Conservation (phyloP, 805 yeast genomes). For the Wickerhamiella shivajii region DNA sequence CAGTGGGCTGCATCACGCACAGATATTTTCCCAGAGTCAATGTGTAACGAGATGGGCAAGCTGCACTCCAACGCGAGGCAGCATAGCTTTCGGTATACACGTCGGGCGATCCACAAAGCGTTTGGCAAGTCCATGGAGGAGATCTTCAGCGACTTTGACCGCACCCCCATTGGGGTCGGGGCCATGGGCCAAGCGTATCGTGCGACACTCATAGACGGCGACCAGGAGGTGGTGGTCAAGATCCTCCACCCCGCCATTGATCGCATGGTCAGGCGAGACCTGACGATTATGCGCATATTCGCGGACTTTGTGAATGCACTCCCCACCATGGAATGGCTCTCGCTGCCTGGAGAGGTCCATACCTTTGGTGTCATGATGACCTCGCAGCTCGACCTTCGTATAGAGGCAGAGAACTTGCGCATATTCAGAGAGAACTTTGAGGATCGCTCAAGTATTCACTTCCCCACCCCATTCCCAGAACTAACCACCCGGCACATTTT, state of each 20-base stretch:
- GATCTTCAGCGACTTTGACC: constrained; percentile 64
- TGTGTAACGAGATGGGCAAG: constrained; percentile 62
- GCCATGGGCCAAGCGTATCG: constrained; percentile 94
- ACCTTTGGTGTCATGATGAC: constrained; percentile 79
- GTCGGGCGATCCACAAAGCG: constrained; percentile 39
- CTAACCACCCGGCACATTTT: constrained; percentile 57
- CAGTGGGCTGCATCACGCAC: constrained; percentile 99
- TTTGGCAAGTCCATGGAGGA: constrained; percentile 53
- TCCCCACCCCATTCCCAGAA: constrained; percentile 61
- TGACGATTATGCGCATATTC: constrained; percentile 67
- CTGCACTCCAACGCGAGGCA: constrained; percentile 73
- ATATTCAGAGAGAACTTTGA: constrained; percentile 59
- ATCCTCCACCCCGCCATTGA: constrained; percentile 84
- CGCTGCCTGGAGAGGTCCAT: constrained; percentile 85
- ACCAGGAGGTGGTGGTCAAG: constrained; percentile 61
- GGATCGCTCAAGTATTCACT: constrained; percentile 44
- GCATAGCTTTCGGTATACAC: constrained; percentile 53
- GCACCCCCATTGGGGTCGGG: constrained; percentile 84
- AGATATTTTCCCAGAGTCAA: constrained; percentile 68
- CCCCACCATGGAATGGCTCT: constrained; percentile 97
- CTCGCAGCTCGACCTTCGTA: constrained; percentile 73
- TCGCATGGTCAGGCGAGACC: constrained; percentile 57
- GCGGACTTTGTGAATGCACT: constrained; percentile 54
- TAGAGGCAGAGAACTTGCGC: constrained; percentile 70
- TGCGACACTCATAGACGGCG: constrained; percentile 43